Evolutionary conservation across 345 rosid genomes (phyloP).

Genomic region (Brassica juncea): DNA sequence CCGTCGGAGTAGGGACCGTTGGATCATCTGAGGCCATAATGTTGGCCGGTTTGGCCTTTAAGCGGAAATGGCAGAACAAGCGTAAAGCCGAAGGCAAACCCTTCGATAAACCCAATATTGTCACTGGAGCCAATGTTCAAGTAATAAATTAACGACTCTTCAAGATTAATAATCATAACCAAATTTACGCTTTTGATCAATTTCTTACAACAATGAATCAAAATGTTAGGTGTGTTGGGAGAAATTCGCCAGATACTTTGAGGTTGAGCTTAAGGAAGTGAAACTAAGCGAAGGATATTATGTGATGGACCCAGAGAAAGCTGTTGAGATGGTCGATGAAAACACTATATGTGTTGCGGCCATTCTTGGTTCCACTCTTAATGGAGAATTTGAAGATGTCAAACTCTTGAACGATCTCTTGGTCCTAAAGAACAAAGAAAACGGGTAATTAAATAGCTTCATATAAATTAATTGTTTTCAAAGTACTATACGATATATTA

Average conservation of each 20-base stretch:
- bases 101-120: slow-evolving; percentile 59
- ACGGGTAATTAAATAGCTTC: slow-evolving; percentile 31
- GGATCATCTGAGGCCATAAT: slow-evolving; percentile 70
- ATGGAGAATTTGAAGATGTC: slow-evolving; percentile 68
- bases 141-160: slow-evolving; percentile 11
- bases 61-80: slow-evolving; percentile 62
- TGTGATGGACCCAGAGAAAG: slow-evolving; percentile 61
- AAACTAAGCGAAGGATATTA: slow-evolving; percentile 59
- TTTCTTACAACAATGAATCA: neutral
- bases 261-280: slow-evolving; percentile 68
- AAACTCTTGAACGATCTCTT: slow-evolving; percentile 58
- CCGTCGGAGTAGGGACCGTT: slow-evolving; percentile 62
- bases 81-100: slow-evolving; percentile 55
- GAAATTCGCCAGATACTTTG: slow-evolving; percentile 70
- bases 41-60: slow-evolving; percentile 69
- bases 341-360: slow-evolving; percentile 71
- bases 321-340: slow-evolving; percentile 66
- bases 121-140: slow-evolving; percentile 72
- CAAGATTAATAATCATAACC: neutral
- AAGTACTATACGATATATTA: neutral
- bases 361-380: slow-evolving; percentile 64
- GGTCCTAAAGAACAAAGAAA: slow-evolving; percentile 49
- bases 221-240: slow-evolving; percentile 60
- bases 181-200: neutral
- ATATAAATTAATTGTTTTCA: neutral